Conservation (phyloP, 768 basidiomycete genomes). For the Imleria badia region DNA sequence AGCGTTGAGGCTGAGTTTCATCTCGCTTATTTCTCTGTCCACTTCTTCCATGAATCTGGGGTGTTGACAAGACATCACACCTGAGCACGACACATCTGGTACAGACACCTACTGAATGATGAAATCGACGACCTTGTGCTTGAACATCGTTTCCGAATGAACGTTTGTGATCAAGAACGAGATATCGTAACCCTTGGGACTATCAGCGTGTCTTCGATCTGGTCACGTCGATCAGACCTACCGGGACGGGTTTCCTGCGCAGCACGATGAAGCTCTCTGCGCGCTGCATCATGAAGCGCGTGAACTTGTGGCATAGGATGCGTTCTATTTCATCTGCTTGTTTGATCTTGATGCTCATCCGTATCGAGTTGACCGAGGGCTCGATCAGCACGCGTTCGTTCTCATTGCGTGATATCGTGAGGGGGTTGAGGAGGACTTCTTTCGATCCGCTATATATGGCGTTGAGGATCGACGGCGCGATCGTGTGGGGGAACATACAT, state of each 20-base stretch:
- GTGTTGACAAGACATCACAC: not conserved
- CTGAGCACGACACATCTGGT: not conserved
- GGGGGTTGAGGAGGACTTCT: conserved; percentile 91
- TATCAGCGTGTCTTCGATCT: conserved; percentile 12
- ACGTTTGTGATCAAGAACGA: conserved; percentile 97
- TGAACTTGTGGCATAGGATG: conserved; percentile 97
- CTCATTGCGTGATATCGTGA: conserved; percentile 95
- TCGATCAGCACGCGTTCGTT: conserved; percentile 97
- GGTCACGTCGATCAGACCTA: conserved; percentile 37
- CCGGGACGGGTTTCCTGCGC: conserved; percentile 89
- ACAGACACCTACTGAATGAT: conserved; percentile 82
- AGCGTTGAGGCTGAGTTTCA: conserved; percentile 96
- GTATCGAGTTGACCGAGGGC: conserved; percentile 94
- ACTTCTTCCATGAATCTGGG: conserved; percentile 97
- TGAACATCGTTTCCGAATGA: conserved; percentile 97
- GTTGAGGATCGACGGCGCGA: conserved; percentile 3
- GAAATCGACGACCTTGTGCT: conserved; percentile 99
- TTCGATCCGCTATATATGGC: conserved; percentile 68
- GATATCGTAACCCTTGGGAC: conserved; percentile 91
- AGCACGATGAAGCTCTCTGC: conserved; percentile 98
- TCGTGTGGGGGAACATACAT: conserved; percentile 19
- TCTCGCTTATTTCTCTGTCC: conserved; percentile 98
- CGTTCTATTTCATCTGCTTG: conserved; percentile 99
- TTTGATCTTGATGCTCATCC: conserved; percentile 97
- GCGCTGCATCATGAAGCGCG: conserved; percentile 97